Base-by-base conservation (phyloP, 2,329 filamentous ascomycete species). In the Blastomyces gilchristii region DNA sequence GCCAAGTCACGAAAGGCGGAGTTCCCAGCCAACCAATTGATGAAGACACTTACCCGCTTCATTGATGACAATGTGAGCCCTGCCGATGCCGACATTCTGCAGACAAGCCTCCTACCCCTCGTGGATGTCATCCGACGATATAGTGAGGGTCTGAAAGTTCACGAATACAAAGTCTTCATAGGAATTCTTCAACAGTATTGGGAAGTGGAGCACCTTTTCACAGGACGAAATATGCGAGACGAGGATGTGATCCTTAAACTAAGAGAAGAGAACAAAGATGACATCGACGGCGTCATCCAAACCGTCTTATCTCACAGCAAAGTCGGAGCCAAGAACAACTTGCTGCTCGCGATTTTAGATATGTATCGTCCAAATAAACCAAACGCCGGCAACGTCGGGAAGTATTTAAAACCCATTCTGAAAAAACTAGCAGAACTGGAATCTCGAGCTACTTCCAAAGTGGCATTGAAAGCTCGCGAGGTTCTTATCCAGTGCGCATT, bases 401-500 rank as follows among this genome's bases (percentile, higher is more conserved):
- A 95, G 76, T 86, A 92, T 77, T 87, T 99, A 76, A 89, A 91
- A 69, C 85, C 87, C 3, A 83, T 89, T 22, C 84, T 99, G 34
- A 89, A 89, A 73, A 89, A 88, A 77, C 82, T 99, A 68, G 92
- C 94, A 0, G 94, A 99, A 75, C 85, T 99, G 16, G 91, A 96
- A 77, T 91, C 87, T 12, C 89, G 79, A 79, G 86, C 80, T 72
- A 94, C 93, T 12, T 90, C 93, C 68, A 99, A 97, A 86, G 93
- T 99, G 52, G 91, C 93, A 0, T 84, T 99, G 68, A 99, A 99
- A 83, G 93, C 94, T 56, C 89, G 94, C 73, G 94, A 99, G 80
- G 88, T 97, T 60, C 87, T 99, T 71, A 99, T 99, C 67, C 94
- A 97, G 78, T 97, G 91, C 74, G 92, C 94, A 62, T 84, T 99